phyloP scores from a whole-genome alignment of 2,329 filamentous ascomycete genomes.

The Dissoconium aciculare region DNA sequence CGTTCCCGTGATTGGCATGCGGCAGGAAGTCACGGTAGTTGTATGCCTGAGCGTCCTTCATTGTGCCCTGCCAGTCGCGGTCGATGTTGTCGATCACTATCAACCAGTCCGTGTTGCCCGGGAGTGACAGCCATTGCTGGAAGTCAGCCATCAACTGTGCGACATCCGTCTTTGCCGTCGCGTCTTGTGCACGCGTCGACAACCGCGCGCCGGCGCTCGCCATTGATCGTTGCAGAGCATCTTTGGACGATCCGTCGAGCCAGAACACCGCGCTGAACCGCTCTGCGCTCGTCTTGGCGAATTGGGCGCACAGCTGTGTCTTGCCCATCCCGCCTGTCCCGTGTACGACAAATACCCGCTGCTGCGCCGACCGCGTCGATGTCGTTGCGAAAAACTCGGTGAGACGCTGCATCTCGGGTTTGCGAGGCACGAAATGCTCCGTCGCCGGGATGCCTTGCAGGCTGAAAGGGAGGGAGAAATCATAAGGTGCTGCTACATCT shows the following conservation, averaged over 20 bases:
- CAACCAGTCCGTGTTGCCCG: constrained; percentile 22
- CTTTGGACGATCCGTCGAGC: constrained; percentile 22
- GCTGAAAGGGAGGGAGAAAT: constrained; percentile 13
- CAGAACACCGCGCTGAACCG: constrained; percentile 22
- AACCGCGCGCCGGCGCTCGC: not conserved
- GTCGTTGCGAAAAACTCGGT: constrained; percentile 9
- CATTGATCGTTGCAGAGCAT: constrained; percentile 17
- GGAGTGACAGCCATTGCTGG: constrained; percentile 14
- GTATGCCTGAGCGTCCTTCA: constrained; percentile 13
- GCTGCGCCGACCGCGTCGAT: constrained; percentile 1
- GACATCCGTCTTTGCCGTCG: not conserved
- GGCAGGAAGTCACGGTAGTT: constrained; percentile 11
- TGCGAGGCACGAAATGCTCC: constrained; percentile 13
- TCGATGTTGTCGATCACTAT: constrained; percentile 26
- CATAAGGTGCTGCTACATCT: too few species aligned
- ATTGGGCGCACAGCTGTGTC: constrained; percentile 14
- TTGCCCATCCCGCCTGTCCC: constrained; percentile 21
- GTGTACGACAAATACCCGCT: constrained; percentile 14
- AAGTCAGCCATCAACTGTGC: not conserved
- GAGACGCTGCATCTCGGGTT: constrained; percentile 12
- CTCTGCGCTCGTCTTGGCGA: constrained; percentile 9
- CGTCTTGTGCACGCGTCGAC: not conserved
- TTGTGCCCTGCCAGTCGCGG: constrained; percentile 2
- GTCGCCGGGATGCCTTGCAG: constrained; percentile 10
- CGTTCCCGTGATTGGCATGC: constrained; percentile 15